These are phyloP conservation scores for Globisporangium paddicum DNA, from an alignment of 352 stramenopile genomes.

Conservation along the genomic window DNA sequence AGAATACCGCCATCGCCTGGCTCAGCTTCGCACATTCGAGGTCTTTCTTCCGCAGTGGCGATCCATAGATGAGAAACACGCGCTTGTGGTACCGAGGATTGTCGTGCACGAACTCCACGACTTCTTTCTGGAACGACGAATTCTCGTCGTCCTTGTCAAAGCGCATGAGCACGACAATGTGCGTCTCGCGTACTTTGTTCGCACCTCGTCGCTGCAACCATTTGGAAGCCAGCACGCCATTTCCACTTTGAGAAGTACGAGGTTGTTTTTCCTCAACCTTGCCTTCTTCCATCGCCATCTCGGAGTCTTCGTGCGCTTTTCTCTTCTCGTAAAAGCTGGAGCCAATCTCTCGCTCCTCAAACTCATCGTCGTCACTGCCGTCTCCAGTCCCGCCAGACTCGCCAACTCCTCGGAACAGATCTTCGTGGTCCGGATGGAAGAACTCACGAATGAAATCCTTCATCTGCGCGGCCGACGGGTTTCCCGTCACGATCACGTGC, in stretches of 20 bases:
- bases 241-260: background rate
- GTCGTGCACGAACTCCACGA: constrained; percentile 63
- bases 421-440: constrained; percentile 83
- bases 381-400: constrained; percentile 8
- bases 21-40: constrained; percentile 55
- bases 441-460: constrained; percentile 89
- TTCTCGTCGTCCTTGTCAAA: constrained; percentile 53
- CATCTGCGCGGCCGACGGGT: constrained; percentile 67
- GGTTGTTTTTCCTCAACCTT: background rate
- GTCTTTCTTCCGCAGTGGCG: constrained; percentile 47
- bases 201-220: constrained; percentile 48
- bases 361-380: constrained; percentile 13
- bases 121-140: constrained; percentile 50
- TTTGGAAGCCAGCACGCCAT: constrained; percentile 17
- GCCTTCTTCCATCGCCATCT: constrained; percentile 10
- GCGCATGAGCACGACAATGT: constrained; percentile 77
- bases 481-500: constrained; percentile 86
- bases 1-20: constrained; percentile 76
- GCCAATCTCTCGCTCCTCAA: background rate
- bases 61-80: constrained; percentile 80
- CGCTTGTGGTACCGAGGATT: constrained; percentile 70
- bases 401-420: constrained; percentile 20
- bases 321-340: background rate
- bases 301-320: background rate
- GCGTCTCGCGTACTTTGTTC: constrained; percentile 60